phyloP scores from a whole-genome alignment of 176 grass and related monocot genomes.

The Paspalum vaginatum region DNA sequence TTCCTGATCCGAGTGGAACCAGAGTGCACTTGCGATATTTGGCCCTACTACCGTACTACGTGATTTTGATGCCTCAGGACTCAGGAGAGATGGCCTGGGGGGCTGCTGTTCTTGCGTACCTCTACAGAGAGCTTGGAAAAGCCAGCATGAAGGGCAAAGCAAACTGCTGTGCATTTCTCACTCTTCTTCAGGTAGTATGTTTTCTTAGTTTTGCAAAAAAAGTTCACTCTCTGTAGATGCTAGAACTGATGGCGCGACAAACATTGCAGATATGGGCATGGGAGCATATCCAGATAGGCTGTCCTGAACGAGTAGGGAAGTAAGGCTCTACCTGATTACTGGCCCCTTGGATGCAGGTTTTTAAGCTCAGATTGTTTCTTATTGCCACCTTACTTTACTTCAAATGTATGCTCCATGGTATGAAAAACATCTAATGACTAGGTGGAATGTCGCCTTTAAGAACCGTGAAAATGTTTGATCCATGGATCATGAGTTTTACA shows the following conservation, averaged over 20 bases:
- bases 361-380: constrained; percentile 16
- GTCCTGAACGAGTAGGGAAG: constrained; percentile 48
- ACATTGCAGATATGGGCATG: constrained; percentile 55
- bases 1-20: constrained; percentile 58
- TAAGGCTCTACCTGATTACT: constrained; percentile 29
- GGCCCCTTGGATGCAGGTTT: constrained; percentile 65
- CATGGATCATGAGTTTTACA: constrained; percentile 52
- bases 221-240: neutral
- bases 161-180: constrained; percentile 54
- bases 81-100: constrained; percentile 62
- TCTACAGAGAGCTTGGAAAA: constrained; percentile 62
- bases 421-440: constrained; percentile 32
- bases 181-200: constrained; percentile 52
- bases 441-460: constrained; percentile 52
- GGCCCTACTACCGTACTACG: constrained; percentile 50
- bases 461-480: constrained; percentile 49
- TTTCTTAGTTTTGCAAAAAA: neutral
- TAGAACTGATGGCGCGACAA: constrained; percentile 8
- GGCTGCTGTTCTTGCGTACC: constrained; percentile 54
- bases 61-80: constrained; percentile 50
- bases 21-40: constrained; percentile 56
- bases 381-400: neutral
- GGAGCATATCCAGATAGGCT: constrained; percentile 55
- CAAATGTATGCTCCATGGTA: neutral
- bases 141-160: constrained; percentile 57